Conservation (phyloP, 202 grass and related monocot genomes). For the Brachypodium distachyon region DNA sequence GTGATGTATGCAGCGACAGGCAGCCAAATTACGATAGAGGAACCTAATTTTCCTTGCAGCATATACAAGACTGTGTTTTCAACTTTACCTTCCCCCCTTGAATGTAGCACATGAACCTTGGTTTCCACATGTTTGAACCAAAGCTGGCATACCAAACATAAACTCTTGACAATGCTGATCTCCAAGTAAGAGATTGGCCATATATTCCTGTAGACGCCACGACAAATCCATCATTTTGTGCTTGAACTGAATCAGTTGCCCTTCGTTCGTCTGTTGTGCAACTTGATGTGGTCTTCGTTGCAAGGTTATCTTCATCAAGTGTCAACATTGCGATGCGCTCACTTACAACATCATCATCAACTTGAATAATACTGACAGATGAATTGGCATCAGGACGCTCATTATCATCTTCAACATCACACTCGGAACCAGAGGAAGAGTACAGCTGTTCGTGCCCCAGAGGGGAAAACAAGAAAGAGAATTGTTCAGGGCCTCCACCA, state of each 20-base stretch:
- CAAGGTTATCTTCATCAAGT: slow-evolving; percentile 41
- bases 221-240: slow-evolving; percentile 21
- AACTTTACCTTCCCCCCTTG: slow-evolving; percentile 73
- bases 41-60: not conserved
- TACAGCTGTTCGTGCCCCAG: slow-evolving; percentile 41
- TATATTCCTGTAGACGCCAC: slow-evolving; percentile 17
- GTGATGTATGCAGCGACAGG: not conserved
- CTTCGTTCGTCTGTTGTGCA: slow-evolving; percentile 2
- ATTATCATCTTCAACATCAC: slow-evolving; percentile 44
- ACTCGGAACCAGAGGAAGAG: slow-evolving; percentile 49
- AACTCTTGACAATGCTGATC: slow-evolving; percentile 55
- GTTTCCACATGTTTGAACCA: slow-evolving; percentile 92
- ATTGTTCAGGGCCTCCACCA: slow-evolving; percentile 2
- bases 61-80: not conserved
- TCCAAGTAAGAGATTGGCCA: slow-evolving; percentile 44
- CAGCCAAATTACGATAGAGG: not conserved
- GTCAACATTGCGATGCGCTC: slow-evolving; percentile 51
- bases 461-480: not conserved
- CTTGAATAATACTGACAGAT: slow-evolving; percentile 23
- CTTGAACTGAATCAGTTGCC: slow-evolving; percentile 20
- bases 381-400: slow-evolving; percentile 20
- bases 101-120: slow-evolving; percentile 80
- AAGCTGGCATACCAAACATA: slow-evolving; percentile 90
- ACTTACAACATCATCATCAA: slow-evolving; percentile 38
- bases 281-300: slow-evolving; percentile 27